phyloP scores from a whole-genome alignment of 352 stramenopile species.

The Phytophthora cajani region DNA sequence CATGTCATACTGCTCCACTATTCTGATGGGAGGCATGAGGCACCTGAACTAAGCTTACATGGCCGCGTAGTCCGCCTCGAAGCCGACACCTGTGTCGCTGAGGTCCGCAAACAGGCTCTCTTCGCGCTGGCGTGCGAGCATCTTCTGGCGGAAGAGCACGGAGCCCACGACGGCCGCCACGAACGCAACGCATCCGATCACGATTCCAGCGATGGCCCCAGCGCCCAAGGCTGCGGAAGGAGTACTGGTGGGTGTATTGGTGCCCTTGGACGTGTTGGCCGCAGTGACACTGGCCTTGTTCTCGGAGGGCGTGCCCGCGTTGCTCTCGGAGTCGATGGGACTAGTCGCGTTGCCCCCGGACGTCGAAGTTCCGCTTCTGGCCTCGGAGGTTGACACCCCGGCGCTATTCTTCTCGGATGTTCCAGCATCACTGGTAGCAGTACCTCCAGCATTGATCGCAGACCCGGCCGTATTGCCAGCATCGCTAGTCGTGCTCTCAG shows the following conservation, averaged over 20 bases:
- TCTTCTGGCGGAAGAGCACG: constrained; percentile 28
- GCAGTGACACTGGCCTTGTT: neutral
- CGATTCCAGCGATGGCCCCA: constrained; percentile 25
- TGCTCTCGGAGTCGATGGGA: too few relatives aligned
- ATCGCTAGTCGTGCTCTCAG: too few relatives aligned
- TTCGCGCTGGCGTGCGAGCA: constrained; percentile 25
- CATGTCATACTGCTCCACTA: neutral
- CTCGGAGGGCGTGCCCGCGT: neutral
- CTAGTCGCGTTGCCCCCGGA: neutral
- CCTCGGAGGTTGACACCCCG: neutral
- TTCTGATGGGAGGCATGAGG: neutral
- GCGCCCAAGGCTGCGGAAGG: constrained; percentile 1
- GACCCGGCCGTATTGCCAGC: neutral
- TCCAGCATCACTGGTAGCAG: neutral
- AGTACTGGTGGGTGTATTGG: neutral
- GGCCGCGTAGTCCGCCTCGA: constrained; percentile 32
- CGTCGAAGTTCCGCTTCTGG: neutral
- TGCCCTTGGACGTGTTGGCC: neutral
- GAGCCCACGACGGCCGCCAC: constrained; percentile 26
- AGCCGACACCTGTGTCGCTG: constrained; percentile 19
- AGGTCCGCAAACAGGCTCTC: constrained; percentile 32
- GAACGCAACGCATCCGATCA: constrained; percentile 25
- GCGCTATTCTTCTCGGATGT: neutral
- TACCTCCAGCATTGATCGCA: neutral
- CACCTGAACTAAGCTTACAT: constrained; percentile 20